Base-by-base conservation (phyloP, 2,329 filamentous ascomycete genomes). In the Pestalotiopsis fici region DNA sequence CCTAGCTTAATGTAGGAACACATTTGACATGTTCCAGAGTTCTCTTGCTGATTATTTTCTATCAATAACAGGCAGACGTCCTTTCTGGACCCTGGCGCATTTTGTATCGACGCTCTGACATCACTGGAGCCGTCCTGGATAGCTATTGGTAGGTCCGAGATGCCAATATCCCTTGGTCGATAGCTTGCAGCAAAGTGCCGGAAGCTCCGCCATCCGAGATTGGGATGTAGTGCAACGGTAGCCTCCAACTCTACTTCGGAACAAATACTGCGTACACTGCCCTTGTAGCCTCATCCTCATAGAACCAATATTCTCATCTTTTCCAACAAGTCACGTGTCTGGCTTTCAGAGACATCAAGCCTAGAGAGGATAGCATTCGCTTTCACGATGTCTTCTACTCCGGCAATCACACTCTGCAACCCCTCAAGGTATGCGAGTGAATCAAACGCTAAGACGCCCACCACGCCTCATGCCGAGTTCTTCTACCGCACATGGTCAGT, bases 401-500 rank as follows among this genome's bases (percentile, higher is more conserved):
- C 37, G 3, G 18, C 6, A 55, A 70, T 73, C 59, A 66, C 64
- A 47, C 67, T 67, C 7, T 60, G 57, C 55, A 28, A 31, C 31
- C 87, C 88, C 1, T 86, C 85, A 64, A 86, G 85, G 72, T 87
- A 88, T 77, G 54, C 7, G 73, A 35, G 65, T 69, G 47, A 35
- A 35, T 7, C 11, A 35, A 63, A 70, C 3, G 66, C 77, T 59
- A 60, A 78, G 65, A 68, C 76, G 60, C 82, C 82, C 76, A 68
- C 78, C 15, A 70, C 82, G 1, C 89, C 90, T 4, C 75, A 86
- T 2, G 78, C 88, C 28, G 78, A 85, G 67, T 92, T 87, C 85
- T 86, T 94, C 59, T 79, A 84, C 64, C 83, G 90, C 68, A 92
- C 88, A 68, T 94, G 92, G 92, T 82, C 87, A 72, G 91, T 94